Conservation (phyloP, 2,329 filamentous ascomycete species). For the Fusarium musae region DNA sequence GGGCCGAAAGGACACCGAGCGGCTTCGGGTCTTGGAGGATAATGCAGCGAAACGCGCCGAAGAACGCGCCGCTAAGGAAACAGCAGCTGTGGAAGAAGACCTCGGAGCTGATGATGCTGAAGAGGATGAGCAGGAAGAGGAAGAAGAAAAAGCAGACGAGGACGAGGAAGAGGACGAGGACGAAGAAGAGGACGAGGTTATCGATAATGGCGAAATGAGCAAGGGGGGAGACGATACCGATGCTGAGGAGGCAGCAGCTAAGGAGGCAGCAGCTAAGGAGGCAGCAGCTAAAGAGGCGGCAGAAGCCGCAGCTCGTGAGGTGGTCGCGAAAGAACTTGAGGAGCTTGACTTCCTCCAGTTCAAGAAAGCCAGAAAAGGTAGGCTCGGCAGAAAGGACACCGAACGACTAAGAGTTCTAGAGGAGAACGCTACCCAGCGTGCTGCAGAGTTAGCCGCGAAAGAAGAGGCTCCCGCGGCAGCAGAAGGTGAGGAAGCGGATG, state of each 20-base stretch:
- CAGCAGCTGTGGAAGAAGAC: slow-evolving; percentile 1
- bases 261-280: background rate
- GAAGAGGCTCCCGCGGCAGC: slow-evolving; percentile 31
- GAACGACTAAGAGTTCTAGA: slow-evolving; percentile 35
- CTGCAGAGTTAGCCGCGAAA: slow-evolving; percentile 37
- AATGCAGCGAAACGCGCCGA: slow-evolving; percentile 30
- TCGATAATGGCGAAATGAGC: background rate
- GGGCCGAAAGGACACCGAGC: slow-evolving; percentile 41
- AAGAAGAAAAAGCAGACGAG: background rate
- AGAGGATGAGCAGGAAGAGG: slow-evolving; percentile 41
- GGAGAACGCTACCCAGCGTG: slow-evolving; percentile 29
- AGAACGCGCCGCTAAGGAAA: slow-evolving; percentile 40
- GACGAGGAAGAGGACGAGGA: background rate
- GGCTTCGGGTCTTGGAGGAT: slow-evolving; percentile 31
- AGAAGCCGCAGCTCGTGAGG: slow-evolving; percentile 41
- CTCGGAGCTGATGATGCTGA: background rate
- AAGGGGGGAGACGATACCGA: background rate
- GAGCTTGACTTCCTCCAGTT: slow-evolving; percentile 31
- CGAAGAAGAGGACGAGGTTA: background rate
- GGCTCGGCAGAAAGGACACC: slow-evolving; percentile 40
- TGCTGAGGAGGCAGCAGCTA: background rate
- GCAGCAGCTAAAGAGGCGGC: slow-evolving; percentile 15
- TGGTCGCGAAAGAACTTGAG: slow-evolving; percentile 25
- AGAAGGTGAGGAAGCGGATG: slow-evolving; percentile 7
- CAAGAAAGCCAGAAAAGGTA: slow-evolving; percentile 41